Evolutionary conservation across 2,329 filamentous ascomycete species (phyloP).

Genomic region (Apiospora malaysiana): DNA sequence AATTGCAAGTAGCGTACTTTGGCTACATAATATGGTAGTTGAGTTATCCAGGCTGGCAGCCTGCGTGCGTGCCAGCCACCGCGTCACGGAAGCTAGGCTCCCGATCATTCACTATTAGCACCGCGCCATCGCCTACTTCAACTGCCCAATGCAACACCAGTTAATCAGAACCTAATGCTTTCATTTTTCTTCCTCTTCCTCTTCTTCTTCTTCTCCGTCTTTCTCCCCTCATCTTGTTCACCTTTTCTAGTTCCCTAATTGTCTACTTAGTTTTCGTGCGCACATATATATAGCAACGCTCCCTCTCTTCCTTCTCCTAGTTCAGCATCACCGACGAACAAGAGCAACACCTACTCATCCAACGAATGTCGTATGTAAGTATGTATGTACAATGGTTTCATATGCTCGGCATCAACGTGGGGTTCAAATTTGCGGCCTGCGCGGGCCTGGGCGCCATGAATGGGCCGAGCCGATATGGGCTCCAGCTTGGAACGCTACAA

Average conservation of each 20-base stretch:
- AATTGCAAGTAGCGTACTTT: too few species aligned
- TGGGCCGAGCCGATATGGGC: constrained; percentile 18
- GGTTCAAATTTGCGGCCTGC: constrained; percentile 15
- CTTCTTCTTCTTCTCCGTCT: background rate
- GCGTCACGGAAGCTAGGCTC: constrained; percentile 16
- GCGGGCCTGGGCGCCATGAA: constrained; percentile 17
- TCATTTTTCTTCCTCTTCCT: background rate
- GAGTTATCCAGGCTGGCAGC: too few species aligned
- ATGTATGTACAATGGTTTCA: background rate
- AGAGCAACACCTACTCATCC: too few species aligned
- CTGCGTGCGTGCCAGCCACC: constrained; percentile 11
- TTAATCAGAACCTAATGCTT: background rate
- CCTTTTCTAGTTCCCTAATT: too few species aligned
- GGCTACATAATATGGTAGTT: too few species aligned
- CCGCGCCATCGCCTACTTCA: constrained; percentile 8
- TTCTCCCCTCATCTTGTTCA: background rate
- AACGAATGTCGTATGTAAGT: too few species aligned
- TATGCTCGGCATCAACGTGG: constrained; percentile 10
- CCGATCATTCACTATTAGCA: constrained; percentile 11
- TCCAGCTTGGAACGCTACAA: constrained; percentile 10
- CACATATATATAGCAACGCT: background rate
- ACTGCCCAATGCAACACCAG: constrained; percentile 10
- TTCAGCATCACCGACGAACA: background rate
- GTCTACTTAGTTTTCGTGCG: too few species aligned
- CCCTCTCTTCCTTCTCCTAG: background rate